A percentile compares a stretch with the other conserved stretches of the same genome.
These are phyloP conservation scores for Neurospora tetrasperma DNA, from an alignment of 495 filamentous ascomycete genomes.

Conservation along the genomic window DNA sequence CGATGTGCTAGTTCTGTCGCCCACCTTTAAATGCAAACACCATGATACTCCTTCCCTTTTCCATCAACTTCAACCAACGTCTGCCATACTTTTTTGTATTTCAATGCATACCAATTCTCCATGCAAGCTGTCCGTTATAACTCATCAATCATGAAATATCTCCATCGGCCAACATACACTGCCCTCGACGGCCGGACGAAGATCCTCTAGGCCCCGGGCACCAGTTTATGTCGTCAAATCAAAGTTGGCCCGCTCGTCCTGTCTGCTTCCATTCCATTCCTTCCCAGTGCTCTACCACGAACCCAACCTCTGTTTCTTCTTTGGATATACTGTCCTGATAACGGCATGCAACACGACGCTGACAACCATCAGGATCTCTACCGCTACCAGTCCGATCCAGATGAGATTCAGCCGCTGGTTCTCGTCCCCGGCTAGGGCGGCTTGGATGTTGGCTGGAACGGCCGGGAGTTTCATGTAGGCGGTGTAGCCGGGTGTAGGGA, in stretches of 20 bases:
- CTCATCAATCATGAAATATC: neutral
- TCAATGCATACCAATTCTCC: neutral
- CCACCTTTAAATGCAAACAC: neutral
- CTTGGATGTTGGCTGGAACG: conserved; percentile 12
- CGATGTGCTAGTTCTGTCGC: neutral
- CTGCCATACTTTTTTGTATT: neutral
- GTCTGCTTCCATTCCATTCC: neutral
- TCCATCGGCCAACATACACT: neutral
- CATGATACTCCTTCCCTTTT: neutral
- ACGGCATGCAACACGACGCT: conserved; percentile 22
- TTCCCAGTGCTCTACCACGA: neutral
- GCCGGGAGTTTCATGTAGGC: conserved; percentile 6
- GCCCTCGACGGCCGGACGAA: neutral
- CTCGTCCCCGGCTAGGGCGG: conserved; percentile 23
- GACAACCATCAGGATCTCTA: conserved; percentile 33
- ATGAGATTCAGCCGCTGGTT: conserved; percentile 33
- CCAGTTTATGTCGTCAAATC: neutral
- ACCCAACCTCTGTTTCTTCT: neutral
- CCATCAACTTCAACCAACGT: neutral
- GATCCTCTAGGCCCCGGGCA: neutral
- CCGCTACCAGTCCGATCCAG: conserved; percentile 33
- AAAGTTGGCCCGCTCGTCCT: neutral
- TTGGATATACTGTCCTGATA: conserved; percentile 12
- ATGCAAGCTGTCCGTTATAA: neutral
- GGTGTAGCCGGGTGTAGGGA: neutral